Evolutionary conservation across 2,329 filamentous ascomycete species (phyloP).

Genomic region (Pseudopyrenochaeta lycopersici): DNA sequence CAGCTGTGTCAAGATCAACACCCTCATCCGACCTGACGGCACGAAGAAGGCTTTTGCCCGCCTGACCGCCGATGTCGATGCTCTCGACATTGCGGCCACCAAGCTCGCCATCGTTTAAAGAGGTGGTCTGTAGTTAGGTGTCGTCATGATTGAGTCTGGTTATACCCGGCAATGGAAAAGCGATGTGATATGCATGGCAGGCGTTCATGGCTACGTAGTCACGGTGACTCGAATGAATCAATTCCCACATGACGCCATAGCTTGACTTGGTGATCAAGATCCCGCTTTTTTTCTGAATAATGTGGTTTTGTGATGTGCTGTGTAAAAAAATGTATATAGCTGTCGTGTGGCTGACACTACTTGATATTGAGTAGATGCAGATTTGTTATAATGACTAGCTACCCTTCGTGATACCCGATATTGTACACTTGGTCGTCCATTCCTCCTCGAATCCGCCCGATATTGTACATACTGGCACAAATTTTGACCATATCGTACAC

Average conservation of each 20-base stretch:
- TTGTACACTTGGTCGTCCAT: no score
- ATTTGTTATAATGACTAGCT: no score
- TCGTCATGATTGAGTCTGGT: slow-evolving; percentile 39
- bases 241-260: slow-evolving; percentile 43
- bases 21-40: slow-evolving; percentile 95
- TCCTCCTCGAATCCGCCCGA: background rate
- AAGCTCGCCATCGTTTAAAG: slow-evolving; percentile 96
- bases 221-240: slow-evolving; percentile 48
- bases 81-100: slow-evolving; percentile 98
- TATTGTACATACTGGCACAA: slow-evolving; percentile 10
- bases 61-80: slow-evolving; percentile 95
- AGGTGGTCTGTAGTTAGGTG: slow-evolving; percentile 26
- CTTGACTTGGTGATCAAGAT: background rate
- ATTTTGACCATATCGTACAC: slow-evolving; percentile 17
- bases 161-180: slow-evolving; percentile 46
- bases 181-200: slow-evolving; percentile 48
- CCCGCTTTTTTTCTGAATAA: background rate
- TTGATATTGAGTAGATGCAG: no score
- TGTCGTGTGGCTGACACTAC: no score
- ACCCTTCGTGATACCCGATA: no score
- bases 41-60: slow-evolving; percentile 99
- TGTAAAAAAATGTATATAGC: no score
- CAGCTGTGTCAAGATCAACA: slow-evolving; percentile 99
- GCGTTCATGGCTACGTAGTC: slow-evolving; percentile 50
- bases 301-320: background rate